Evolutionary conservation across 805 yeast genomes (phyloP), one percentile per base, ranked within the genome.

Genomic region (Ogataea paradorogensis): DNA sequence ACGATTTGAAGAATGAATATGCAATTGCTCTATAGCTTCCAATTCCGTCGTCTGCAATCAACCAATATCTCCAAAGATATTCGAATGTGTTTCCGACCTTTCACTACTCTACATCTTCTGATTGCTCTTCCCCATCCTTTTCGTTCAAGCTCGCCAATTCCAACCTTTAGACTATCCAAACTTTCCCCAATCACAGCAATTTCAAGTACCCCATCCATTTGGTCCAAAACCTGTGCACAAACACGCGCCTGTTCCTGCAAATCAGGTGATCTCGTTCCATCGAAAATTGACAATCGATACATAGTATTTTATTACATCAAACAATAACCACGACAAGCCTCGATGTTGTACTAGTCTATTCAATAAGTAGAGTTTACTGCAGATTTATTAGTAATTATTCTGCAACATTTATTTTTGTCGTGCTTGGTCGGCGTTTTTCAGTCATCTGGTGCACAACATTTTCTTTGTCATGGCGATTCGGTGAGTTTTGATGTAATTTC

Each of bases 1-100:
- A 48, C 65, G 74, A 21, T 67, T 79, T 44, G 76, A 70, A 15
- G 70, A 66, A 24, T 39, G 15, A 23, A 15, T n/a, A n/a, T n/a
- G n/a, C n/a, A n/a, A n/a, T n/a, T n/a, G 20, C 10, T 16, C 21
- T 21, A 37, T 20, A 37, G 25, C 14, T 37, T 37, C 24, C 33
- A 16, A 7, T 9, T 16, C 10, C 39, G 29, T 11, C n/a, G 29
- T 11, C n/a, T 27, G 15, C 8, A 10, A 15, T 15, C 14, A 13
- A 16, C 25, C 15, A n/a, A 28, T 26, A 30, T 35, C 22, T 37
- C 40, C 10, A 37, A 20, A 9, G 25, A 30, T 25, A 37, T 25
- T 8, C 15, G 27, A n/a, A 29, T 16, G 18, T 14, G n/a, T 11
- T 24, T n/a, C 5, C 30, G 23, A 3, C 39, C 39, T 10, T 13